Conservation (phyloP, 257 asterid genomes). For the Parsonsia alboflavescens region DNA sequence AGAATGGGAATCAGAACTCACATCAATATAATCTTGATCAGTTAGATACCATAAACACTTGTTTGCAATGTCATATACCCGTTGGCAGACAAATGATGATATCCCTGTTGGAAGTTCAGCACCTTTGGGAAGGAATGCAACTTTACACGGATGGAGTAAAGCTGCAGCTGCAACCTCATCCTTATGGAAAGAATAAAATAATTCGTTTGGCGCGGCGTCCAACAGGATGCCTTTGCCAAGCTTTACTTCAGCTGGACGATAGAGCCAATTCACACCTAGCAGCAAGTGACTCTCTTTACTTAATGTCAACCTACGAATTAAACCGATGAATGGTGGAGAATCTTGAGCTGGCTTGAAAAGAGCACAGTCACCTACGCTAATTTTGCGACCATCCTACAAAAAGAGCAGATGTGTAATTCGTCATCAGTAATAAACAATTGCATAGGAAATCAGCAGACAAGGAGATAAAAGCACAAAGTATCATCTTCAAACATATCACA, state of each 20-base stretch:
- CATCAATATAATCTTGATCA: constrained; percentile 72
- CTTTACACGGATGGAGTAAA: constrained; percentile 90
- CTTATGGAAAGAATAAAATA: constrained; percentile 78
- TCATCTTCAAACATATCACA: neutral
- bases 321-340: constrained; percentile 69
- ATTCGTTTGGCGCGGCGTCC: constrained; percentile 78
- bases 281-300: constrained; percentile 41
- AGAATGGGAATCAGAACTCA: constrained; percentile 34
- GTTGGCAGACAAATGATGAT: constrained; percentile 79
- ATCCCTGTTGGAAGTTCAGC: constrained; percentile 66
- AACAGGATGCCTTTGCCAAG: constrained; percentile 51
- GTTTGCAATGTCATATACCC: constrained; percentile 56
- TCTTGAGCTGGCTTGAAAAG: constrained; percentile 64
- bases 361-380: constrained; percentile 65
- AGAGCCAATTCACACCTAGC: constrained; percentile 78
- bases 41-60: constrained; percentile 72
- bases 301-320: constrained; percentile 49
- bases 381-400: constrained; percentile 65
- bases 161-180: constrained; percentile 84
- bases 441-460: too few species aligned
- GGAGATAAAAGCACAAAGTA: too few species aligned
- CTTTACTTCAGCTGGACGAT: constrained; percentile 68
- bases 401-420: constrained; percentile 10
- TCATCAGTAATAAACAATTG: neutral
- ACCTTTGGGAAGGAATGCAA: constrained; percentile 93